These are phyloP conservation scores for Trametes sp. DNA, from an alignment of 1,284 basidiomycete genomes.

Conservation along the genomic window DNA sequence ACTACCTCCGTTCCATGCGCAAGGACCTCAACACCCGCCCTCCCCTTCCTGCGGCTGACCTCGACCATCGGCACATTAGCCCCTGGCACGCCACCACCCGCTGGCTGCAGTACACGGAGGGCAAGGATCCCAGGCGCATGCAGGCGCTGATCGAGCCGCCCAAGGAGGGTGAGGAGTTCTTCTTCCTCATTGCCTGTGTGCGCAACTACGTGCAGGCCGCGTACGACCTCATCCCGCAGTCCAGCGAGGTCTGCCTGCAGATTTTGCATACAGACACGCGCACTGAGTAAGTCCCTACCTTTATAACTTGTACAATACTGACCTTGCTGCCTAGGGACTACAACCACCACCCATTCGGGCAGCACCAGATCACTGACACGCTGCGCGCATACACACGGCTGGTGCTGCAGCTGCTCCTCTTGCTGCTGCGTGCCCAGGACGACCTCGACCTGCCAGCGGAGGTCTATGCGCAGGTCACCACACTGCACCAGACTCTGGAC, in stretches of 20 bases:
- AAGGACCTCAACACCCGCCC: neutral
- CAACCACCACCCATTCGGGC: slow-evolving; percentile 6
- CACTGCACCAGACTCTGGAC: neutral
- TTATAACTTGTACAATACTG: neutral
- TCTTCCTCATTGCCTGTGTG: neutral
- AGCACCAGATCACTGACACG: slow-evolving; percentile 1
- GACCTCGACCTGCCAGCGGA: neutral
- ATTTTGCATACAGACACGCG: neutral
- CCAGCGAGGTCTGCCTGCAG: slow-evolving; percentile 4
- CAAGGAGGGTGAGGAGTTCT: neutral
- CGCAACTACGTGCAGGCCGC: neutral
- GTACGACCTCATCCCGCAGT: neutral
- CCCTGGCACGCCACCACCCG: slow-evolving; percentile 12
- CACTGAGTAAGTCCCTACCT: neutral
- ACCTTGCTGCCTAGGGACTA: neutral
- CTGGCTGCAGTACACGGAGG: neutral
- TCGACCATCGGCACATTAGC: slow-evolving; percentile 8
- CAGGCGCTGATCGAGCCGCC: neutral
- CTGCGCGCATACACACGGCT: neutral
- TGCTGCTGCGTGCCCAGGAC: neutral
- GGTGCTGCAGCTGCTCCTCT: neutral
- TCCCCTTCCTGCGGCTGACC: neutral
- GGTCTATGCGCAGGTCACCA: neutral
- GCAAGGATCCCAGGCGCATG: neutral
- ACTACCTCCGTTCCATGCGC: neutral